These are phyloP conservation scores for Diaporthe longicolla DNA, from an alignment of 2,329 filamentous ascomycete genomes.

Conservation along the genomic window DNA sequence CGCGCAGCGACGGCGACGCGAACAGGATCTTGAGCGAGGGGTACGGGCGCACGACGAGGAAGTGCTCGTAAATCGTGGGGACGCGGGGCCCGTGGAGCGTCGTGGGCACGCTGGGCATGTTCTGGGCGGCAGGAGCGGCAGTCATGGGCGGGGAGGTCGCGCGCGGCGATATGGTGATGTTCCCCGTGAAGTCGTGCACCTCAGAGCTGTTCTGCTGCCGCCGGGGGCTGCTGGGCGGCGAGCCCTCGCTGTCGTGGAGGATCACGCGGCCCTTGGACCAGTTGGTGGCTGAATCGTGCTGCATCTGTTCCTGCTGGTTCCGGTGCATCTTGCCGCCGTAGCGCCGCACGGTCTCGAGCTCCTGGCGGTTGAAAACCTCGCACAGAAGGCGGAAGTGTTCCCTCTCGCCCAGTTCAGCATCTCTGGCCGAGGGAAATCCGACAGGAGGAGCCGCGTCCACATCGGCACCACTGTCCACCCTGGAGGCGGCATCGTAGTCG, in stretches of 20 bases:
- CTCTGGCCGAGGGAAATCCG: not conserved
- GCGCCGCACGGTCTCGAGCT: slow-evolving; percentile 75
- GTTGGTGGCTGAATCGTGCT: slow-evolving; percentile 47
- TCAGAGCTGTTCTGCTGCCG: slow-evolving; percentile 36
- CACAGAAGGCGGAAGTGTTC: slow-evolving; percentile 76
- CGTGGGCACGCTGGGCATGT: not conserved
- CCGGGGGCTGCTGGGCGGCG: slow-evolving; percentile 36
- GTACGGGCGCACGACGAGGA: slow-evolving; percentile 75
- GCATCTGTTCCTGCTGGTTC: slow-evolving; percentile 58
- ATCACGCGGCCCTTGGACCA: slow-evolving; percentile 60
- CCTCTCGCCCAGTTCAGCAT: slow-evolving; percentile 42
- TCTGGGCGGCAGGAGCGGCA: not conserved
- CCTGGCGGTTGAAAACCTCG: slow-evolving; percentile 78
- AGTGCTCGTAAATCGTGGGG: slow-evolving; percentile 67
- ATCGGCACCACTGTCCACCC: slow-evolving; percentile 10
- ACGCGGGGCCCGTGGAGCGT: slow-evolving; percentile 12
- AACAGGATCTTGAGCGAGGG: slow-evolving; percentile 78
- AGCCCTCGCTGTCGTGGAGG: slow-evolving; percentile 47
- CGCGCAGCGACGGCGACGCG: slow-evolving; percentile 75
- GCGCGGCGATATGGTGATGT: slow-evolving; percentile 20
- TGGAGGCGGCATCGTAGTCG: slow-evolving; percentile 6
- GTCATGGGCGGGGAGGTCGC: slow-evolving; percentile 7
- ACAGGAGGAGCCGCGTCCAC: not conserved
- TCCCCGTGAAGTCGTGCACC: slow-evolving; percentile 31
- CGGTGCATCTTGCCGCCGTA: slow-evolving; percentile 75